A percentile compares a stretch with the other conserved stretches of the same genome.
Conservation (phyloP, 768 basidiomycete genomes). For the Jaapia argillacea region DNA sequence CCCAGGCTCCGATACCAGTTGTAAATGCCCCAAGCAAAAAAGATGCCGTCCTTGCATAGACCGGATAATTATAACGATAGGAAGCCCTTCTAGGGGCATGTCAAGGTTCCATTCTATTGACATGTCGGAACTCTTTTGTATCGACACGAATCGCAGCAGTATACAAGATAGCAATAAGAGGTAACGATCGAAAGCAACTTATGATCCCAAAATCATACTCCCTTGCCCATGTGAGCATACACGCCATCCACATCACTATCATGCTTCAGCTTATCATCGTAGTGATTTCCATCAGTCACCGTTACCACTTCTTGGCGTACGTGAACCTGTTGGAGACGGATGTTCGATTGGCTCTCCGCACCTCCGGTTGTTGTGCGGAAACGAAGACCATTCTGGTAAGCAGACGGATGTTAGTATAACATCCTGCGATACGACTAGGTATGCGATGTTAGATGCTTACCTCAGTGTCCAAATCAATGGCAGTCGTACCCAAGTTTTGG, state of each 20-base stretch:
- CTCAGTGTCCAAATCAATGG: conserved; percentile 7
- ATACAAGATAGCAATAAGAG: too few relatives aligned
- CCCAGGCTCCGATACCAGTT: too few relatives aligned
- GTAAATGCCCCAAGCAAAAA: too few relatives aligned
- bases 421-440: background rate
- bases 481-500: conserved; percentile 13
- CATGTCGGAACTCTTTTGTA: too few relatives aligned
- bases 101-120: too few relatives aligned
- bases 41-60: too few relatives aligned
- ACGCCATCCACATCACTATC: background rate
- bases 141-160: too few relatives aligned
- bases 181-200: too few relatives aligned
- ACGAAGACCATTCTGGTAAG: background rate
- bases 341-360: background rate
- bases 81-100: too few relatives aligned
- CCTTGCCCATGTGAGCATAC: background rate
- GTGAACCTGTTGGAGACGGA: background rate
- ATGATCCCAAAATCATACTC: too few relatives aligned
- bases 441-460: conserved; percentile 2
- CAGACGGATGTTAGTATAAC: background rate
- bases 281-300: background rate
- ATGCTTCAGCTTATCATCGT: background rate
- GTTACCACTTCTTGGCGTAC: background rate
- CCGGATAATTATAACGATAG: too few relatives aligned
- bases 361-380: background rate